These are phyloP conservation scores for Peniophora sp. DNA, from an alignment of 1,284 basidiomycete species.

Conservation along the genomic window DNA sequence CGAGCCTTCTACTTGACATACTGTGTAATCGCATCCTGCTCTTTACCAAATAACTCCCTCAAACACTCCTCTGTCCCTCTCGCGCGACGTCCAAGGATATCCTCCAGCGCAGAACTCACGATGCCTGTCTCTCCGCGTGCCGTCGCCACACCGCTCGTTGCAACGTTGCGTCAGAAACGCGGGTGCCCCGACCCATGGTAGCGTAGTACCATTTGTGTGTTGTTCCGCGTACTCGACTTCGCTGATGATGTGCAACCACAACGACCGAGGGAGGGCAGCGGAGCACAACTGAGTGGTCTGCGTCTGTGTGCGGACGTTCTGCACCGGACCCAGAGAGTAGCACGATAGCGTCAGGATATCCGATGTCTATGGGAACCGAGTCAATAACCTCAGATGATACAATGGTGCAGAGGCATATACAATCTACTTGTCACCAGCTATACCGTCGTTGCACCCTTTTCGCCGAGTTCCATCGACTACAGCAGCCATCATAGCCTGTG, in stretches of 20 bases:
- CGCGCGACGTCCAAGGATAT: constrained; percentile 18
- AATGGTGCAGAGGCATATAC: too few species aligned
- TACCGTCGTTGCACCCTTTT: too few species aligned
- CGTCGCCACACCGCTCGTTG: constrained; percentile 22
- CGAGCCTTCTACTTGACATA: constrained; percentile 2
- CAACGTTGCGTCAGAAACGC: constrained; percentile 21
- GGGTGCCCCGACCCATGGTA: constrained; percentile 15
- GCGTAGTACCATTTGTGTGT: constrained; percentile 10
- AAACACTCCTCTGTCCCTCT: constrained; percentile 19
- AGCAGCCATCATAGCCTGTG: too few species aligned
- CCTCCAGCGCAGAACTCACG: constrained; percentile 19
- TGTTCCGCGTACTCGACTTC: constrained; percentile 20
- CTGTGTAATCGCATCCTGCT: background rate
- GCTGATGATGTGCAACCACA: constrained; percentile 14
- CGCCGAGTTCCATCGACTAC: too few species aligned
- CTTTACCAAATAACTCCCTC: constrained; percentile 6
- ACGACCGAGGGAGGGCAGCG: constrained; percentile 12
- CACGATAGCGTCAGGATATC: constrained; percentile 19
- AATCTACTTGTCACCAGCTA: too few species aligned
- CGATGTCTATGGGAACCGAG: too few species aligned
- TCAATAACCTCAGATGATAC: too few species aligned
- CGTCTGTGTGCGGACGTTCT: constrained; percentile 15
- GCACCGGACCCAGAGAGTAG: constrained; percentile 19
- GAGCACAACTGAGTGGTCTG: constrained; percentile 17
- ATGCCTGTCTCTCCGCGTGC: constrained; percentile 19